Percentiles rank a stretch among this genome's conserved stretches.
Conservation (phyloP, 129 eudicot species). For the Solidago caesia region DNA sequence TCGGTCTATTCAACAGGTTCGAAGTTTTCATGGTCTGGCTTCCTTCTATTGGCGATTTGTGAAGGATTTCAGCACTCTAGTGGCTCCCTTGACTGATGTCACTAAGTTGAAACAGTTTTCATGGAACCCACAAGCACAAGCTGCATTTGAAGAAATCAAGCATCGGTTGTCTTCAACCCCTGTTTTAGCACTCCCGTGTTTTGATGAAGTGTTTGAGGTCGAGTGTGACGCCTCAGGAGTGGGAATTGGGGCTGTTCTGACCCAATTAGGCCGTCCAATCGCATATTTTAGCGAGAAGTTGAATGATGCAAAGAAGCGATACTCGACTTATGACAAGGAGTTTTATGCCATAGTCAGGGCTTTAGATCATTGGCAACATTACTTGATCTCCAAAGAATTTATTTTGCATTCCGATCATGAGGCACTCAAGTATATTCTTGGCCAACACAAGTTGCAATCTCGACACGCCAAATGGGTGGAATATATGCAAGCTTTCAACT, state of each 20-base stretch:
- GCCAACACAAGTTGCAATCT: not conserved
- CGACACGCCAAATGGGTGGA: too few species aligned
- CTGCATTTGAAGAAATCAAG: not conserved
- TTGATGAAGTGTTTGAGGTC: not conserved
- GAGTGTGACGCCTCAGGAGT: not conserved
- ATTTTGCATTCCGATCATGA: not conserved
- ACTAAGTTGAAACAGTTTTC: not conserved
- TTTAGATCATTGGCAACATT: not conserved
- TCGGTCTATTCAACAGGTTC: not conserved
- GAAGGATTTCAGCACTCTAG: not conserved
- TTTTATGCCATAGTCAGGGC: not conserved
- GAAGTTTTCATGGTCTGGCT: not conserved
- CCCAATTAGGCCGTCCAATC: not conserved
- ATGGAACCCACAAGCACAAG: not conserved
- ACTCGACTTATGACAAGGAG: not conserved
- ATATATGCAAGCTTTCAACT: too few species aligned
- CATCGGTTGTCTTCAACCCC: not conserved
- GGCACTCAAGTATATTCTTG: not conserved
- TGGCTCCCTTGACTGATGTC: not conserved
- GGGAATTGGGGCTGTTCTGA: not conserved
- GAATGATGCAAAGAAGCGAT: not conserved
- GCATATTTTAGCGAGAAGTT: not conserved
- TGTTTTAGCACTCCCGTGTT: not conserved
- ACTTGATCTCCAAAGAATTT: not conserved
- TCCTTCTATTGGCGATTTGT: not conserved